A percentile compares a stretch with the other conserved stretches of the same genome.
phyloP scores from a whole-genome alignment of 805 yeast genomes.

The Cephaloascus albidus region DNA sequence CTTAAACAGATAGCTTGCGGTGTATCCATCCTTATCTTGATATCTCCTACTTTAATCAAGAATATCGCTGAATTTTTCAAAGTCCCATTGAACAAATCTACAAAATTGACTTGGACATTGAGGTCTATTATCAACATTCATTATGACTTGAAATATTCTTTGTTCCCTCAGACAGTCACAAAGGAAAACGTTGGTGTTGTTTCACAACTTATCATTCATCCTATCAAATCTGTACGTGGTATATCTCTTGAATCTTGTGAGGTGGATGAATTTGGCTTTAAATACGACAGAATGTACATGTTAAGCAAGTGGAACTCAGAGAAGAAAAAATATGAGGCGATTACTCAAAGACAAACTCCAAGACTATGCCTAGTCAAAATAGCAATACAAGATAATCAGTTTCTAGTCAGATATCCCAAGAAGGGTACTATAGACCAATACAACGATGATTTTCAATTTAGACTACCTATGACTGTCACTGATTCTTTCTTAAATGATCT shows the following conservation, averaged over 20 bases:
- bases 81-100: neutral
- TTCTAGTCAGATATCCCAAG: neutral
- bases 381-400: constrained; percentile 5
- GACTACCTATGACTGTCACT: constrained; percentile 7
- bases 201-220: constrained; percentile 6
- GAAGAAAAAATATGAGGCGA: constrained; percentile 5
- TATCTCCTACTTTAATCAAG: too few relatives aligned
- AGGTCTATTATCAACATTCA: neutral
- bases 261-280: constrained; percentile 11
- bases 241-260: constrained; percentile 9
- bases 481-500: constrained; percentile 2
- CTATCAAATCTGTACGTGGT: constrained; percentile 14
- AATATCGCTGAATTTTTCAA: too few relatives aligned
- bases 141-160: neutral
- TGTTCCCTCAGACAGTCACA: neutral
- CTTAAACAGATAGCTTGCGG: too few relatives aligned
- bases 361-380: constrained; percentile 6
- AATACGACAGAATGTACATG: constrained; percentile 16
- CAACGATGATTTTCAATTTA: constrained; percentile 4
- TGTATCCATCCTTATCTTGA: too few relatives aligned
- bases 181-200: neutral
- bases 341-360: constrained; percentile 12
- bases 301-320: constrained; percentile 8
- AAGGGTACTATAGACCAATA: constrained; percentile 1
- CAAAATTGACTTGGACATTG: neutral